A percentile compares a stretch with the other conserved stretches of the same genome.
These are phyloP conservation scores for Anethum foeniculum DNA, from an alignment of 140 eudicot species.

Conservation along the genomic window DNA sequence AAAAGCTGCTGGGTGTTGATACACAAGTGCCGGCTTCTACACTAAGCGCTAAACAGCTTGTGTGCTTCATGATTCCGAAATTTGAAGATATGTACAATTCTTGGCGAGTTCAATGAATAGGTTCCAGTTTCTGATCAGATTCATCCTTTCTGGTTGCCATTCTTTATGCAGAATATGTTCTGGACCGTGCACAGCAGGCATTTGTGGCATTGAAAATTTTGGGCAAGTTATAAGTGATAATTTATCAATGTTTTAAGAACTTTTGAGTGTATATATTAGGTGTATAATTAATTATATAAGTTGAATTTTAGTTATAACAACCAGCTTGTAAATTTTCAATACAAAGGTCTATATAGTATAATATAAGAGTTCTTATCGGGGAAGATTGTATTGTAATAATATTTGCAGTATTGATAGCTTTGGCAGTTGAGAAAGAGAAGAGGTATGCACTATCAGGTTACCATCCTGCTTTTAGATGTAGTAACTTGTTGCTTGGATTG, in stretches of 20 bases:
- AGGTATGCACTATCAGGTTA: not conserved
- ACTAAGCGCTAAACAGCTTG: not conserved
- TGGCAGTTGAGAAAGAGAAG: not conserved
- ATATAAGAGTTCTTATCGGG: not conserved
- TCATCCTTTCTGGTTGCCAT: not conserved
- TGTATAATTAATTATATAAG: not conserved
- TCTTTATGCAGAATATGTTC: not conserved
- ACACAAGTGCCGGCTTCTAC: not conserved
- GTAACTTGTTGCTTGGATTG: not conserved
- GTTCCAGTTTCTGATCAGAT: not conserved
- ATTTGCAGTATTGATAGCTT: not conserved
- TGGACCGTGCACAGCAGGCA: not conserved
- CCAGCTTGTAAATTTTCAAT: not conserved
- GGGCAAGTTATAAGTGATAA: not conserved
- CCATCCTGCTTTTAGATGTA: not conserved
- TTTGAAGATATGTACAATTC: not conserved
- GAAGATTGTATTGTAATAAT: not conserved
- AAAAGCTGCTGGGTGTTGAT: slow-evolving; percentile 49
- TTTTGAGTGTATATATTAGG: not conserved
- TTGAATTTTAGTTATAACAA: not conserved
- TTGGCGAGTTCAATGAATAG: not conserved
- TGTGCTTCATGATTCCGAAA: not conserved
- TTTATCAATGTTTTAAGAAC: not conserved
- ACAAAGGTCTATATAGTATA: not conserved
- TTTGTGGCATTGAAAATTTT: not conserved